Evolutionary conservation across 176 grass and related monocot genomes (phyloP).

Genomic region (Musa beccarii): DNA sequence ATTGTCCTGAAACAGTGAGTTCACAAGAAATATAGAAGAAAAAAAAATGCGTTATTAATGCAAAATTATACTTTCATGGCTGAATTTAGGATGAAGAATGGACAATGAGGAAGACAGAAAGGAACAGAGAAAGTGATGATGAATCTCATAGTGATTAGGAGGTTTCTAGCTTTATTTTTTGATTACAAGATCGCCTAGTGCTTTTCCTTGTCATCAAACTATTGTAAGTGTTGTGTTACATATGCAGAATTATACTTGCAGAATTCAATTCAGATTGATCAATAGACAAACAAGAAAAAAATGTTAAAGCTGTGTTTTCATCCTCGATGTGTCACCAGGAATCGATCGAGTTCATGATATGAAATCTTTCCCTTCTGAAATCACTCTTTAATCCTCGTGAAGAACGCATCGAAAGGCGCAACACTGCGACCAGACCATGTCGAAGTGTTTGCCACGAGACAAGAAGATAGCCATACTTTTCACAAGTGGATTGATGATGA

Average conservation of each 20-base stretch:
- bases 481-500: slow-evolving; percentile 4
- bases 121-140: too few species aligned
- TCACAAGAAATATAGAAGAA: not conserved
- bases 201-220: too few species aligned
- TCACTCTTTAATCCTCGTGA: not conserved
- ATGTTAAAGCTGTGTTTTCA: not conserved
- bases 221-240: too few species aligned
- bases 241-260: too few species aligned
- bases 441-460: not conserved
- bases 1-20: not conserved
- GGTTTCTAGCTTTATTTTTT: too few species aligned
- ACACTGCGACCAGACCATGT: not conserved
- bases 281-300: not conserved
- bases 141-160: too few species aligned
- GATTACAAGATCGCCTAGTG: too few species aligned
- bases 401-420: not conserved
- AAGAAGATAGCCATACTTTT: not conserved
- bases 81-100: too few species aligned
- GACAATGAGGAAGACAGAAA: too few species aligned
- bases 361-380: not conserved
- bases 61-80: not conserved
- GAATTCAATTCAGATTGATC: too few species aligned
- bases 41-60: not conserved
- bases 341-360: not conserved
- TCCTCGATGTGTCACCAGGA: not conserved